Base-by-base conservation (phyloP, 1,139 yeast species). In the Casaregolazyma suthepensis region DNA sequence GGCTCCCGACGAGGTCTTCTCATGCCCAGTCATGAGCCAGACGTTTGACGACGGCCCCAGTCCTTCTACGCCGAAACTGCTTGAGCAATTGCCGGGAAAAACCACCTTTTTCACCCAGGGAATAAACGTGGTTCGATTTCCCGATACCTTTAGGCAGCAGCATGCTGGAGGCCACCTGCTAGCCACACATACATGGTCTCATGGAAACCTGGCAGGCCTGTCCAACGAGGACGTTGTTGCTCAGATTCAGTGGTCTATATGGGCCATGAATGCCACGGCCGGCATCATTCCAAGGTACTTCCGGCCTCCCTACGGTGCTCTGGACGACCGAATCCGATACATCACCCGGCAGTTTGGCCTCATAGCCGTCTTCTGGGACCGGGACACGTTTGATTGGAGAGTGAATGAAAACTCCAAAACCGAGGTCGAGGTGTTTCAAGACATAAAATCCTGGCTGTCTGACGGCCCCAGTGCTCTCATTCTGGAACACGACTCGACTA, bases 191-290 rank as follows among this genome's bases (percentile, higher is more conserved):
- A 89, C 97, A 1, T 91, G 97, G 96, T 83, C 93, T 4, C 98
- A 91, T 71, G 82, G 83, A 55, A 87, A 85, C 62, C 75, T 91
- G 57, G 97, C 98, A 1, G 71, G 83, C 1, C 74, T 91, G 55
- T 69, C 81, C 17, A 89, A 89, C 66, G 93, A 88, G 68, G 80
- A 88, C 58, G 81, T 91, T 19, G 82, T 87, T 56, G 96, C 97
- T 0, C 96, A 91, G 67, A 72, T 91, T 48, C 85, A 91, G 70
- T 91, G 98, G 99, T 85, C 95, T 1, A 82, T 90, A 42, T 91
- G 98, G 98, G 96, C 97, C 5, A 88, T 90, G 94, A 90, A 93
- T 71, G 96, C 97, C 2, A 90, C 98, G 0, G 87, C 89, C 0
- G 76, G 83, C 20, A 93, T 90, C 63, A 68, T 87, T n/a, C 98